Conservation (phyloP, 768 basidiomycete genomes). For the Boletus fagicola region DNA sequence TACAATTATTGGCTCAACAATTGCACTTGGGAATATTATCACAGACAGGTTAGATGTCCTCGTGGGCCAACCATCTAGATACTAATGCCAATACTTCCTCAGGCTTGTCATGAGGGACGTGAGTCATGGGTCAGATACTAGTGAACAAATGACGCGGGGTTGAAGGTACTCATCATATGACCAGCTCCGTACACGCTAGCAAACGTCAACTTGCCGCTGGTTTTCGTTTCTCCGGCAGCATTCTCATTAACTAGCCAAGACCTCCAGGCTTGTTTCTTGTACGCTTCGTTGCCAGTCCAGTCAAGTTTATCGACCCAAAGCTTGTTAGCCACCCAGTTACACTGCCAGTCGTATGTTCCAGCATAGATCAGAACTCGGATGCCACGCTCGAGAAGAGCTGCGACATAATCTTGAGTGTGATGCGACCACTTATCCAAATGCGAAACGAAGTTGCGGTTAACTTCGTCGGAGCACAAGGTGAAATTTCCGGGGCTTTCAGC, state of each 20-base stretch:
- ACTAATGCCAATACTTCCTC: constrained; percentile 62
- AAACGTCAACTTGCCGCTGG: constrained; percentile 57
- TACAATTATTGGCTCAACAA: not conserved
- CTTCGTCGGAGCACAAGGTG: constrained; percentile 51
- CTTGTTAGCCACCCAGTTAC: constrained; percentile 67
- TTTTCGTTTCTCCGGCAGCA: constrained; percentile 56
- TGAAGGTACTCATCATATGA: constrained; percentile 57
- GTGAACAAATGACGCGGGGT: constrained; percentile 6
- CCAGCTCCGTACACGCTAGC: constrained; percentile 65
- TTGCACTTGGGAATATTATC: not conserved
- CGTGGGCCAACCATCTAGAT: constrained; percentile 55
- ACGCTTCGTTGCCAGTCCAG: constrained; percentile 57
- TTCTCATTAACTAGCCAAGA: constrained; percentile 57
- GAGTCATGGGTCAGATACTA: constrained; percentile 23
- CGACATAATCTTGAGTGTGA: constrained; percentile 58
- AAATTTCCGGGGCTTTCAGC: constrained; percentile 50
- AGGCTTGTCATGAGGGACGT: constrained; percentile 71
- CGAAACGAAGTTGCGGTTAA: constrained; percentile 48
- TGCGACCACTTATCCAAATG: constrained; percentile 61
- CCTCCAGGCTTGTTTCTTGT: constrained; percentile 40
- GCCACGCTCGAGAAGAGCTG: constrained; percentile 52
- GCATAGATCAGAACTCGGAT: constrained; percentile 54
- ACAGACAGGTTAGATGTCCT: constrained; percentile 34
- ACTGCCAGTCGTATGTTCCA: constrained; percentile 55
- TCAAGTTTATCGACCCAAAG: constrained; percentile 56